These are phyloP conservation scores for Antitrichia curtipendula DNA, from an alignment of 225 moss, liverwort and hornwort species.

Conservation along the genomic window DNA sequence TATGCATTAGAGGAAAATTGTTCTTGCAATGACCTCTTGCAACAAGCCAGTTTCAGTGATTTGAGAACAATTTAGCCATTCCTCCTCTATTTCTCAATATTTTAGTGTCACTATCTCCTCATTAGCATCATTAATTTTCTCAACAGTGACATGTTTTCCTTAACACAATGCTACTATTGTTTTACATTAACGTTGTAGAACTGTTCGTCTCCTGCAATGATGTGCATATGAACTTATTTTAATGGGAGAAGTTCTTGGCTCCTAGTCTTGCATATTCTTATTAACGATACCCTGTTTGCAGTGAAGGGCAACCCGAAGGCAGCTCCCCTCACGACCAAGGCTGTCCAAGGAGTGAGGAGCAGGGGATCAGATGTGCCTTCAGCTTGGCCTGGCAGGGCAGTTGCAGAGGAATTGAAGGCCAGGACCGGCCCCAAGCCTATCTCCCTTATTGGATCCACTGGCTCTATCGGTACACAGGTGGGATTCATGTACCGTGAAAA, in stretches of 20 bases:
- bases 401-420: slow-evolving; percentile 32
- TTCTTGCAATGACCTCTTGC: neutral
- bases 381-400: slow-evolving; percentile 93
- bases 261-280: neutral
- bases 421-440: slow-evolving; percentile 68
- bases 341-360: slow-evolving; percentile 37
- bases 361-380: slow-evolving; percentile 40
- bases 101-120: neutral
- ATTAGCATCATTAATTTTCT: neutral
- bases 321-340: neutral
- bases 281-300: neutral
- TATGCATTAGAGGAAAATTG: neutral
- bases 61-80: neutral
- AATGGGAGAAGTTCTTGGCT: neutral
- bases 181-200: neutral
- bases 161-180: neutral
- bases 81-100: neutral
- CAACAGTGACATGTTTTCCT: neutral
- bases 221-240: neutral
- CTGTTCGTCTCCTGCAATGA: neutral
- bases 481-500: neutral
- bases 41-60: neutral
- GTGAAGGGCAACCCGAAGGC: slow-evolving; percentile 23
- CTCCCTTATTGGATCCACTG: slow-evolving; percentile 91
- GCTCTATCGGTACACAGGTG: slow-evolving; percentile 99